These are phyloP conservation scores for Entophlyctis luteolus DNA, from an alignment of 192 early-diverging fungal genomes.

Conservation along the genomic window DNA sequence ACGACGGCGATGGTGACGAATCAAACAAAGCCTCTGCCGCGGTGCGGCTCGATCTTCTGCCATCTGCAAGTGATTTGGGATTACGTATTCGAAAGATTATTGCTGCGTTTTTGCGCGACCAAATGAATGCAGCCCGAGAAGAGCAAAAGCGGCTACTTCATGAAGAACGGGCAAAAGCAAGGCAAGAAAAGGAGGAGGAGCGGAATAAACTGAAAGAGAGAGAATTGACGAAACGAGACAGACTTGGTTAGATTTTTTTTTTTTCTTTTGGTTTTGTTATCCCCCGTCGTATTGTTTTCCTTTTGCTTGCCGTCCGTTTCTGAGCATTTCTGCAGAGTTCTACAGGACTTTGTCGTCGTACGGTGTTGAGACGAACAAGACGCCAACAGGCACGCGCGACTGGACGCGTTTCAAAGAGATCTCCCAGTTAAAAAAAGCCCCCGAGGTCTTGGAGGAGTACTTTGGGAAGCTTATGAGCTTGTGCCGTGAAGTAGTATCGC, in stretches of 20 bases:
- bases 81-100: conserved; percentile 45
- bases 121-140: conserved; percentile 33
- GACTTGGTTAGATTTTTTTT: conserved; percentile 28
- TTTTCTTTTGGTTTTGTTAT: conserved; percentile 5
- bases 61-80: conserved; percentile 48
- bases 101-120: conserved; percentile 38
- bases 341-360: conserved; percentile 47
- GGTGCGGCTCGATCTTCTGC: conserved; percentile 29
- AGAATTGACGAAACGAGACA: conserved; percentile 47
- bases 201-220: conserved; percentile 31
- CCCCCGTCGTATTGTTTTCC: too few relatives aligned
- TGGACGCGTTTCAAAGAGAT: conserved; percentile 73
- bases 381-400: conserved; percentile 24
- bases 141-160: conserved; percentile 32
- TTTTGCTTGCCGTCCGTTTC: too few relatives aligned
- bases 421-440: conserved; percentile 61
- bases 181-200: conserved; percentile 42
- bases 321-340: conserved; percentile 39
- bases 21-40: conserved; percentile 11
- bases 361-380: conserved; percentile 40
- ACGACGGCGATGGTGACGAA: conserved; percentile 11
- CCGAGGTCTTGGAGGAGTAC: conserved; percentile 65
- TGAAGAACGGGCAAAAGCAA: conserved; percentile 29
- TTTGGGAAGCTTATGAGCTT: conserved; percentile 54
- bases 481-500: conserved; percentile 57